Evolutionary conservation across 495 filamentous ascomycete species (phyloP), one percentile per base, ranked within the genome.

Genomic region (Cercophora newfieldiana): DNA sequence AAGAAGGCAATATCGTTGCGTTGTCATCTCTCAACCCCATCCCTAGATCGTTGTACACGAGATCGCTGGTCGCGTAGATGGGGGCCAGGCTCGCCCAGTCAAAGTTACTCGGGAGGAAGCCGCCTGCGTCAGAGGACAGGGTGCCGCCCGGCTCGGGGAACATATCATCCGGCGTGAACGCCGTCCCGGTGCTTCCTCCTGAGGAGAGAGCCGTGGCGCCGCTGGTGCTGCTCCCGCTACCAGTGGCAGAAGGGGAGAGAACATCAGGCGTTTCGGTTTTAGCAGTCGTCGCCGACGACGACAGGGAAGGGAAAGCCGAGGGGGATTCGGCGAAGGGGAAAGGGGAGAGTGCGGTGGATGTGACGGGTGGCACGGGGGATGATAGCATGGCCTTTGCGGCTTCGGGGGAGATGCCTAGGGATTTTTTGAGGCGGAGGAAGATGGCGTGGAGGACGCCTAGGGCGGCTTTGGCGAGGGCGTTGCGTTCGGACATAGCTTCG

Each of bases 31-130:
- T 68, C 6, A 77, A 70, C 3, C 74, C 78, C 8, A 69, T 75
- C 22, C 18, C 54, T 1, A 87, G 67, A 49, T 86, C 78, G 58
- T 86, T 82, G 61, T 81, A 85, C 0, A 82, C 69, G 7, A 87
- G 72, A 57, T 87, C 84, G 33, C 80, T 77, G 56, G 81, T 84
- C 0, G 84, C 80, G 54, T 82, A 85, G 47, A 85, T 80, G n/a
- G 84, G 82, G 67, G 80, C 73, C 56, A 86, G 75, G 47, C 72
- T 71, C 28, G 79, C 69, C 70, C 84, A 84, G 65, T 82, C 77
- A 61, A 82, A 80, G 60, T 78, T 72, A 14, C 68, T 72, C 0
- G 78, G 78, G n/a, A 79, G 62, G 24, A 47, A 61, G 64, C 66
- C 71, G 48, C 71, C 65, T 3, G 63, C 71, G 48, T 71, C 65